A percentile compares a stretch with the other conserved stretches of the same genome.
These are phyloP conservation scores for Ruellia speciosa DNA, from an alignment of 305 asterid genomes.

Conservation along the genomic window DNA sequence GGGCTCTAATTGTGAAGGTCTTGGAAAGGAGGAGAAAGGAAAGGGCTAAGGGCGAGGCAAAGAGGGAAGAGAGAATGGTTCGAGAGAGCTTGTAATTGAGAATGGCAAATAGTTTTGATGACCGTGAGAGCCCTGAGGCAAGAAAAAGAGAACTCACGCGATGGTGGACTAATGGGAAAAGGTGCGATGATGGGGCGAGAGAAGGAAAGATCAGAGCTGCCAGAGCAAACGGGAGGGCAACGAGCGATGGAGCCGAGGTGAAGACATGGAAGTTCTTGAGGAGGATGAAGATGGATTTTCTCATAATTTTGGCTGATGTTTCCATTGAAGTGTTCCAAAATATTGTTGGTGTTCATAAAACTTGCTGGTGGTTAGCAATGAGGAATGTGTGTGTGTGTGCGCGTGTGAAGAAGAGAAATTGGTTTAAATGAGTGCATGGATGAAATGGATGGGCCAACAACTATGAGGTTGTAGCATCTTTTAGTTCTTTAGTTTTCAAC, in stretches of 20 bases:
- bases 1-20: conserved; percentile 31
- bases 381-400: neutral
- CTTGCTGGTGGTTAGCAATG: neutral
- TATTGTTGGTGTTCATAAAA: neutral
- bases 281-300: conserved; percentile 59
- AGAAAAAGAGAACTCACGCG: conserved; percentile 41
- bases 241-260: conserved; percentile 40
- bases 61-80: conserved; percentile 38
- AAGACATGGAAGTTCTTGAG: conserved; percentile 46
- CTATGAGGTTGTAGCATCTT: no score
- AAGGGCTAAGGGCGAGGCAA: conserved; percentile 47
- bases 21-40: conserved; percentile 61
- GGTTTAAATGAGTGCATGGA: neutral
- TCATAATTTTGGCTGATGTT: conserved; percentile 26
- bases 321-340: neutral
- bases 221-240: conserved; percentile 59
- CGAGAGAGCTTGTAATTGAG: conserved; percentile 59
- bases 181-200: conserved; percentile 32
- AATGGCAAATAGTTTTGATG: conserved; percentile 42
- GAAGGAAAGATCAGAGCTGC: conserved; percentile 44
- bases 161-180: conserved; percentile 30
- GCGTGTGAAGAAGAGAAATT: no score
- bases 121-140: conserved; percentile 51
- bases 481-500: neutral
- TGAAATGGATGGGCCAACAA: no score